Evolutionary conservation across 2,329 filamentous ascomycete species (phyloP), one percentile per base, ranked within the genome.

Genomic region (Coleophoma cylindrospora): DNA sequence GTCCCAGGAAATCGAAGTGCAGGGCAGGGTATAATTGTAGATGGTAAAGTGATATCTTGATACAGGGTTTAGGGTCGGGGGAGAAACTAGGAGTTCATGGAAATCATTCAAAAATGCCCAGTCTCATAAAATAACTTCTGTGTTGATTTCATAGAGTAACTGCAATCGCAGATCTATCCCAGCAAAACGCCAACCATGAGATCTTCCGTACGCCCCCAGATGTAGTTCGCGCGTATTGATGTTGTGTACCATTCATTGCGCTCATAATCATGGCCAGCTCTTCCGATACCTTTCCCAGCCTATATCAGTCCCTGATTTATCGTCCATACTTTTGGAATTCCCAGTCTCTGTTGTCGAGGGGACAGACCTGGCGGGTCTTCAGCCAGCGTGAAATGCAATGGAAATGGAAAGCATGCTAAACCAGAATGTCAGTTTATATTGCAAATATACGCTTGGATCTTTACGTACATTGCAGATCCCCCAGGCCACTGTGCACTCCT

Each of bases 341-440:
- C 94, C 94, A 99, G 71, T 99, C 94, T 63, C 92, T 80, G 74
- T 99, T 99, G 74, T 99, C 94, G 41, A 99, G 77, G 14, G 94
- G 94, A 67, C 94, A 99, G 45, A 99, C 94, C 68, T 97, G 94
- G 66, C 94, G 86, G n/a, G 94, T 96, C 79, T 99, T 99, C 52
- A 99, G 77, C 94, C 94, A 99, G 72, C 94, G 83, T 12, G 94
- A 97, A 67, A 99, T 99, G 76, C 94, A 99, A 75, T 99, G 94
- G 74, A 99, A 99, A 72, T 99, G 94, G 79, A 99, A 99, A 32
- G 94, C 94, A 67, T 99, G 94, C 94, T 99, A 64, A 51, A 53
- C 27, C 15, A 33, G 15, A 34, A 17, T 41, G 40, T 54, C 32
- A 53, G 45, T 38, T 22, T 51, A 37, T 40, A 47, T 41, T 9